These are phyloP conservation scores for Cadophora sp. DNA, from an alignment of 2,329 filamentous ascomycete genomes.

Conservation along the genomic window DNA sequence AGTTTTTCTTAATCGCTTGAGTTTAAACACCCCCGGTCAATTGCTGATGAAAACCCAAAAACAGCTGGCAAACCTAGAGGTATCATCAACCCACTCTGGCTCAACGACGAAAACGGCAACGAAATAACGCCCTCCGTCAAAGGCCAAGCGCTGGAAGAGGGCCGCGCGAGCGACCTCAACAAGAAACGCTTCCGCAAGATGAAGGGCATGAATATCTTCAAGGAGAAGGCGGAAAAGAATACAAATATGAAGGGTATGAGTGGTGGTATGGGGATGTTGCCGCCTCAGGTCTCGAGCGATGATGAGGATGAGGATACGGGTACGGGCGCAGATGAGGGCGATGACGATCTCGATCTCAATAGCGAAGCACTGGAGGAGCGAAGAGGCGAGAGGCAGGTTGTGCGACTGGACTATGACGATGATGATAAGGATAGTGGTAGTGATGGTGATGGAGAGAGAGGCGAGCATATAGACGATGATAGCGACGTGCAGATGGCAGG, in stretches of 20 bases:
- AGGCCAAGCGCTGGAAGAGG: slow-evolving; percentile 59
- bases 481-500: slow-evolving; percentile 1
- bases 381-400: background rate
- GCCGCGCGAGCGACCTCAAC: slow-evolving; percentile 37
- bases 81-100: slow-evolving; percentile 47
- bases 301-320: background rate
- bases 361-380: background rate
- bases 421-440: background rate
- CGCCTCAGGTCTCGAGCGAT: slow-evolving; percentile 1
- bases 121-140: slow-evolving; percentile 65
- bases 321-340: background rate
- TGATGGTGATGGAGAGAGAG: background rate
- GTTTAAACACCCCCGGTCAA: slow-evolving; percentile 1
- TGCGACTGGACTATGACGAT: background rate
- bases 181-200: slow-evolving; percentile 32
- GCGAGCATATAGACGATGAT: background rate
- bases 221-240: slow-evolving; percentile 3
- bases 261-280: slow-evolving; percentile 7
- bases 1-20: slow-evolving; percentile 2
- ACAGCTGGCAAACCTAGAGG: slow-evolving; percentile 25
- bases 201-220: slow-evolving; percentile 21
- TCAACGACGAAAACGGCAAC: slow-evolving; percentile 58
- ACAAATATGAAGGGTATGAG: slow-evolving; percentile 7
- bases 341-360: background rate
- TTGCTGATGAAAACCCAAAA: slow-evolving; percentile 21